phyloP scores from a whole-genome alignment of 192 early-diverging fungal species.

The Gonapodya prolifera region DNA sequence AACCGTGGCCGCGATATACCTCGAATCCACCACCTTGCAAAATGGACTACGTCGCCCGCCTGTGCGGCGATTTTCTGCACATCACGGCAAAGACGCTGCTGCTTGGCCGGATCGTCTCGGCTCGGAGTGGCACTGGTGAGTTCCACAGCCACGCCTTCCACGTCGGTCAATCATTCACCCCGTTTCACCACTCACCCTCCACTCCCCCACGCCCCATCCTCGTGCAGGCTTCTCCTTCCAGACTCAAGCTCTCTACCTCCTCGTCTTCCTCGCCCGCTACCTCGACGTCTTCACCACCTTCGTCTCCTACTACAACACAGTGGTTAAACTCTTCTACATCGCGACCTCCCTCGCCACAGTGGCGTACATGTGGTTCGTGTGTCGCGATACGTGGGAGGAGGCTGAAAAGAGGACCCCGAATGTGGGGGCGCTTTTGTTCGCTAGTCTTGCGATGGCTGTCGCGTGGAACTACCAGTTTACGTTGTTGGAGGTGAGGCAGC shows the following conservation, averaged over 20 bases:
- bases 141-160: too few relatives aligned
- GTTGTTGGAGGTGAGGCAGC: constrained; percentile 51
- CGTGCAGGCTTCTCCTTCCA: constrained; percentile 88
- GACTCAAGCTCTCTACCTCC: constrained; percentile 77
- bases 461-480: constrained; percentile 59
- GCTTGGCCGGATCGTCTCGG: too few relatives aligned
- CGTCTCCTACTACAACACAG: constrained; percentile 77
- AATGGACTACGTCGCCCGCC: too few relatives aligned
- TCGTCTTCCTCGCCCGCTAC: constrained; percentile 87
- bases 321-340: constrained; percentile 94
- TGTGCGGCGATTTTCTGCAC: too few relatives aligned
- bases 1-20: too few relatives aligned
- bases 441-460: constrained; percentile 52
- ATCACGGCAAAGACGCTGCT: too few relatives aligned
- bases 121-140: too few relatives aligned
- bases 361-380: constrained; percentile 72
- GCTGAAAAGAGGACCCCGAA: constrained; percentile 80
- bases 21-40: too few relatives aligned
- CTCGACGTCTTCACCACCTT: constrained; percentile 69
- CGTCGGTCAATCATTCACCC: too few relatives aligned
- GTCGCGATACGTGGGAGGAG: constrained; percentile 84
- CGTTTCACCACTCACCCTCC: too few relatives aligned
- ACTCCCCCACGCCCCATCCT: neutral
- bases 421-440: constrained; percentile 69
- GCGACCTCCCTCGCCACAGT: constrained; percentile 71